A percentile compares a stretch with the other conserved stretches of the same genome.
phyloP scores from a whole-genome alignment of 768 basidiomycete genomes.

The Candolleomyces efflorescens region DNA sequence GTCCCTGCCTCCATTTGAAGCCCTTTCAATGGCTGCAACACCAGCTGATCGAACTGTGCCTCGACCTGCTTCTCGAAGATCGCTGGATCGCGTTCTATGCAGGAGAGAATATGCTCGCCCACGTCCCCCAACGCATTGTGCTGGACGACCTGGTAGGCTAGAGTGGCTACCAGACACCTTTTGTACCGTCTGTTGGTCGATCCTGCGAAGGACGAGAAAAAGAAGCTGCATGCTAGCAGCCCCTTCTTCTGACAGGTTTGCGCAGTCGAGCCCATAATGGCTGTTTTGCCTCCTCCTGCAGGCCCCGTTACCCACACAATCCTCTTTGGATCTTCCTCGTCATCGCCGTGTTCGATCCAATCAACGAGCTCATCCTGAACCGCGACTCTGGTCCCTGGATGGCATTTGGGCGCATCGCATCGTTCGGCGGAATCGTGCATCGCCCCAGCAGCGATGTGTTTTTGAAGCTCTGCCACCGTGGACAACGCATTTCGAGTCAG shows the following conservation, averaged over 20 bases:
- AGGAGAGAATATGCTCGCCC: not conserved
- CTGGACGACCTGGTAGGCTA: not conserved
- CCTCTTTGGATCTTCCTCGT: too few relatives aligned
- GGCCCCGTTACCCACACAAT: constrained; percentile 5
- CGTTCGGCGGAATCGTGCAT: too few relatives aligned
- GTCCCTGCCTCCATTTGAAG: not conserved
- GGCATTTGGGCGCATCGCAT: too few relatives aligned
- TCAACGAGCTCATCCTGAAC: too few relatives aligned
- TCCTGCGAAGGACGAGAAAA: constrained; percentile 2
- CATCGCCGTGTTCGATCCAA: too few relatives aligned
- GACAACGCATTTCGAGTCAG: too few relatives aligned
- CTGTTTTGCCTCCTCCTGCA: constrained; percentile 8
- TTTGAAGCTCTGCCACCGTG: too few relatives aligned
- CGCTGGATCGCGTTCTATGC: not conserved
- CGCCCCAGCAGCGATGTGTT: too few relatives aligned
- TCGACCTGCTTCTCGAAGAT: not conserved
- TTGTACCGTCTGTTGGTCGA: not conserved
- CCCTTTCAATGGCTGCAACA: not conserved
- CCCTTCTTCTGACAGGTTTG: not conserved
- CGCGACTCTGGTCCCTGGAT: too few relatives aligned
- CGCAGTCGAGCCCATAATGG: constrained; percentile 5
- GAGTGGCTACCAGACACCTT: not conserved
- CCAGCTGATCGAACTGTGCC: not conserved
- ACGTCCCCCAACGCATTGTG: not conserved
- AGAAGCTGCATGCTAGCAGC: constrained; percentile 5